Base-by-base conservation (phyloP, 495 filamentous ascomycete species). In the Neurospora sp. region DNA sequence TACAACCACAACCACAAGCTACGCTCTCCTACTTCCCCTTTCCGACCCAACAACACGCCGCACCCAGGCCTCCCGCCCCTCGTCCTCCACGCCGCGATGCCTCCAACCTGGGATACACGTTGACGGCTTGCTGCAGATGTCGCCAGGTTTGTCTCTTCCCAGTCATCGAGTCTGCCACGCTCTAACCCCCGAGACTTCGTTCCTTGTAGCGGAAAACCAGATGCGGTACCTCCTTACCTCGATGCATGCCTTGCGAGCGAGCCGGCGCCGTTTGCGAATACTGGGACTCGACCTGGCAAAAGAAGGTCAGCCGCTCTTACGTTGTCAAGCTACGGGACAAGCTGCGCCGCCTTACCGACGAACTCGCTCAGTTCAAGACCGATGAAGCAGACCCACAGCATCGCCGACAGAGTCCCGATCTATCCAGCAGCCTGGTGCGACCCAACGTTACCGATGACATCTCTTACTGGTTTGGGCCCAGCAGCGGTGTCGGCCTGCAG, bases 401-500 rank as follows among this genome's bases (percentile, higher is more conserved):
- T 74, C 89, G 90, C 79, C 88, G 89, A 20, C 94, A 96, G 81
- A 87, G 92, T 71, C 90, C 96, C 79, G 89, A 97, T 68, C 91
- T 93, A 8, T 90, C 90, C 12, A 92, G 92, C 59, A 94, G 93
- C 40, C 86, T 94, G 73, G 93, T 98, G 71, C 89, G 89, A 22
- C 89, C 97, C 68, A 87, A 90, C 71, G 90, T 94, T 73, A 89
- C 90, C 65, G 92, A 96, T 75, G 94, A 96, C 79, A 88, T 87
- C 17, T 85, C 93, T 12, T 90, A 94, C 72, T 98, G 94, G 76
- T 85, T 98, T 14, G 95, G 95, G 0, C 90, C 95, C 12, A 95
- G 93, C 12, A 98, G 95, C 79, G 95, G 95, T 73, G 95, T 97
- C 78, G 93, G 93, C 74, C 95, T 98, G 82, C 95, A 94, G 20